Evolutionary conservation across 495 filamentous ascomycete species (phyloP), one percentile per base, ranked within the genome.

Genomic region (Saxophila tyrrhenica): DNA sequence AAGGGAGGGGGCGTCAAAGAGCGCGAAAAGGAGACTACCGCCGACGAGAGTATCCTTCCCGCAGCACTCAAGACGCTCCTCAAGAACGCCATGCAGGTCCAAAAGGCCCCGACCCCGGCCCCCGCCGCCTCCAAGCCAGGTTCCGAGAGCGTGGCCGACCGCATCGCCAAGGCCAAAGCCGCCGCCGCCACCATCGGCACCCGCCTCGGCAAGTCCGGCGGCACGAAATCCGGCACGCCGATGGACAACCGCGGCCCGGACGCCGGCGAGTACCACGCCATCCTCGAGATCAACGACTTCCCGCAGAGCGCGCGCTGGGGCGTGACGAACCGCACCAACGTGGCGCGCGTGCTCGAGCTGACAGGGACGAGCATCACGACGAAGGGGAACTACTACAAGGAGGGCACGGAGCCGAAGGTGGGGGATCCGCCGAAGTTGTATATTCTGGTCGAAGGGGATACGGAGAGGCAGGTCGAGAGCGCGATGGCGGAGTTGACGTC

Each of bases 211-310:
- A 83, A 86, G 8, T 17, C 45, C 39, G 52, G 52, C 86, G 87
- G 52, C 85, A 89, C 62, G 79, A 83, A 91, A 59, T 83, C 84
- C 2, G 94, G 92, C 5, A 88, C 94, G 46, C 92, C 94, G 17
- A 95, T 96, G 64, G 92, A 99, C 73, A 99, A 99, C 67, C 95
- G 95, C 67, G 92, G 92, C 3, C 92, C 92, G 13, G 92, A 99
- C 71, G 92, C 92, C 8, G 92, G 92, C 25, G 88, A 88, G 13
- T 99, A 92, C 79, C 92, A 99, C 67, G 89, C 92, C 24, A 97
- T 90, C 2, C 73, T 99, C 61, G 94, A 97, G 67, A 97, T 99
- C 77, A 99, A 99, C 67, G 92, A 97, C 70, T 97, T 96, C 69
- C 94, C 92, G 24, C 92, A 97, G 69, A 96, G 97, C 80, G 92